Evolutionary conservation across 2,329 filamentous ascomycete genomes (phyloP).

Genomic region (Aureobasidium pullulans): DNA sequence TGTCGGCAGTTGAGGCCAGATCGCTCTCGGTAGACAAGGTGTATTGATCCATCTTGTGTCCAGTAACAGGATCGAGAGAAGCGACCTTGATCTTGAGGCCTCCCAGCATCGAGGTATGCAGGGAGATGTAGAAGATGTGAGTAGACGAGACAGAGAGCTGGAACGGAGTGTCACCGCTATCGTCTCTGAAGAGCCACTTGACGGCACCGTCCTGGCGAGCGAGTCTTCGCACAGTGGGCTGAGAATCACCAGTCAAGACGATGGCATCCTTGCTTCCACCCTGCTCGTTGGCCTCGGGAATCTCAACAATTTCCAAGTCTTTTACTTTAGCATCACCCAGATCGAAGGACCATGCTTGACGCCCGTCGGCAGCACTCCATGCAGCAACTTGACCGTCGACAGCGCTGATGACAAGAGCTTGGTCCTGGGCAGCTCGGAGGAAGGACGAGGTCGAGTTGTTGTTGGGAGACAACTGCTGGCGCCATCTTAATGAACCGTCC

Average conservation of each 20-base stretch:
- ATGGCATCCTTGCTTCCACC: constrained; percentile 58
- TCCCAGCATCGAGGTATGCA: constrained; percentile 58
- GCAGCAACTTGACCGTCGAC: constrained; percentile 62
- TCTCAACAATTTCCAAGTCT: constrained; percentile 71
- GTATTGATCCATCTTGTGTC: constrained; percentile 64
- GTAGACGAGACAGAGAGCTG: constrained; percentile 65
- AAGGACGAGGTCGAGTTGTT: constrained; percentile 32
- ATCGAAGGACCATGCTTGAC: constrained; percentile 64
- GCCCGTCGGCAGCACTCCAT: constrained; percentile 79
- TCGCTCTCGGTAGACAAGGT: constrained; percentile 68
- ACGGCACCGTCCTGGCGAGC: constrained; percentile 64
- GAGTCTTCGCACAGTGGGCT: constrained; percentile 59
- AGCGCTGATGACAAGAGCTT: constrained; percentile 69
- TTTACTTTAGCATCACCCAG: constrained; percentile 49
- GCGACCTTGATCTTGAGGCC: constrained; percentile 72
- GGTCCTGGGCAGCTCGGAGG: constrained; percentile 68
- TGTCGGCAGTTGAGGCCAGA: constrained; percentile 54
- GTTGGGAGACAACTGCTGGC: constrained; percentile 59
- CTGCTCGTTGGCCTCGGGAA: constrained; percentile 45
- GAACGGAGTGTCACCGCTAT: constrained; percentile 59
- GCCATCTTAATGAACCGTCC: constrained; percentile 78
- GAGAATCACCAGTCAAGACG: constrained; percentile 54
- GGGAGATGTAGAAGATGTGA: constrained; percentile 67
- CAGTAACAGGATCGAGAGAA: constrained; percentile 64
- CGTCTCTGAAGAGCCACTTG: constrained; percentile 71